Evolutionary conservation across 1,284 basidiomycete genomes (phyloP).

Genomic region (Malassezia dermatis): DNA sequence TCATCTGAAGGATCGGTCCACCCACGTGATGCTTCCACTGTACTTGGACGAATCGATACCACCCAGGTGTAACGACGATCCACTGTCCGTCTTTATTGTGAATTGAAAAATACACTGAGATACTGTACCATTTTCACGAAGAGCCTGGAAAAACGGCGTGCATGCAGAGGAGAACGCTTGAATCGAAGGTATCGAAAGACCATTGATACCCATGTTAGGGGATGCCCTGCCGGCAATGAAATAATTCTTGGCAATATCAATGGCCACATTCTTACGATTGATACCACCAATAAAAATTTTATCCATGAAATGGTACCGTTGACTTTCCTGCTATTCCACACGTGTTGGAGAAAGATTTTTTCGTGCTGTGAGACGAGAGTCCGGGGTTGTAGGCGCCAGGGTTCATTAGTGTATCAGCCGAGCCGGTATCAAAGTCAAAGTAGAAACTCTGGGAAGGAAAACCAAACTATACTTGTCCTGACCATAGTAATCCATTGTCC

Average conservation of each 20-base stretch:
- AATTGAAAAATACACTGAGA: constrained; percentile 50
- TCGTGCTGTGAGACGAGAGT: constrained; percentile 23
- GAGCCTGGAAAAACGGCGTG: constrained; percentile 28
- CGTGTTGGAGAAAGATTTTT: constrained; percentile 50
- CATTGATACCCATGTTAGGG: constrained; percentile 41
- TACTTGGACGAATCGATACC: constrained; percentile 28
- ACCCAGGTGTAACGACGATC: constrained; percentile 57
- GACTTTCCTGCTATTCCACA: constrained; percentile 56
- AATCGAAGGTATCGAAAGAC: constrained; percentile 44
- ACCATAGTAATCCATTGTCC: constrained; percentile 18
- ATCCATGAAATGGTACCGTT: constrained; percentile 54
- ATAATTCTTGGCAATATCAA: constrained; percentile 42
- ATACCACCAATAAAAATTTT: constrained; percentile 50
- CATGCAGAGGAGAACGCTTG: constrained; percentile 23
- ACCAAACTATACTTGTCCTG: constrained; percentile 34
- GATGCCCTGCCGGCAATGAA: constrained; percentile 39
- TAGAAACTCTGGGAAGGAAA: constrained; percentile 20
- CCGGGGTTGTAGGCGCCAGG: constrained; percentile 26
- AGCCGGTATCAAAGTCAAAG: constrained; percentile 44
- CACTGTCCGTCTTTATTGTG: constrained; percentile 51
- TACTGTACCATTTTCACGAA: constrained; percentile 21
- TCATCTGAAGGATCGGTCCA: constrained; percentile 34
- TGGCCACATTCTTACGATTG: constrained; percentile 36
- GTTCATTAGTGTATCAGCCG: constrained; percentile 38
- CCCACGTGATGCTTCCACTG: constrained; percentile 48